These are phyloP conservation scores for Cyanidioschyzon merolae DNA, from an alignment of 23 red algal species.

Conservation along the genomic window DNA sequence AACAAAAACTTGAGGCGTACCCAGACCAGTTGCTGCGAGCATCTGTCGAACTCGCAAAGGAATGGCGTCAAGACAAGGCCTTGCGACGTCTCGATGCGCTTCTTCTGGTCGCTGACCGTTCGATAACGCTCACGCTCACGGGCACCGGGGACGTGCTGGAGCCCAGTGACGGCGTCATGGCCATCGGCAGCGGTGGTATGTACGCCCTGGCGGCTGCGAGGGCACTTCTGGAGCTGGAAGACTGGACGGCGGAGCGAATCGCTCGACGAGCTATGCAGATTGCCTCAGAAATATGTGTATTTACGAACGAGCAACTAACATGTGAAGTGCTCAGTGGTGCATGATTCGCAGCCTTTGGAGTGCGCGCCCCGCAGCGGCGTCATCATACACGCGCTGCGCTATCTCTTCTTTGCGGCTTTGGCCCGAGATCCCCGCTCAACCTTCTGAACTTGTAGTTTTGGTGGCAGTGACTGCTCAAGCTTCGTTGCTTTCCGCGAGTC, in stretches of 20 bases:
- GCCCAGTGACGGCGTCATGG: conserved; percentile 56
- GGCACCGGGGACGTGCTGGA: conserved; percentile 77
- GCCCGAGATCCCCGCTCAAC: neutral
- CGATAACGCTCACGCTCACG: conserved; percentile 52
- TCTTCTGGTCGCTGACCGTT: conserved; percentile 46
- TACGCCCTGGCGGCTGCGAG: conserved; percentile 67
- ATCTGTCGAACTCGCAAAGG: conserved; percentile 61
- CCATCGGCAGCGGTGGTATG: conserved; percentile 53
- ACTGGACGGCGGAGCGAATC: conserved; percentile 29
- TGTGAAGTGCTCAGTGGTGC: conserved; percentile 11
- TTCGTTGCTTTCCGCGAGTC: conserved; percentile 78
- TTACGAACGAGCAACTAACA: conserved; percentile 38
- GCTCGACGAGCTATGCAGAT: conserved; percentile 42
- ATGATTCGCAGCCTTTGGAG: neutral
- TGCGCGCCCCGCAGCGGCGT: too few relatives aligned
- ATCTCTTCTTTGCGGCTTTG: neutral
- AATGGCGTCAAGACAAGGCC: conserved; percentile 79
- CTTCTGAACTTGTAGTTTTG: conserved; percentile 26
- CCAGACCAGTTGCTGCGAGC: conserved; percentile 75
- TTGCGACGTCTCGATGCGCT: conserved; percentile 55
- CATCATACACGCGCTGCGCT: neutral
- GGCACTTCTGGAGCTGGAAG: conserved; percentile 40
- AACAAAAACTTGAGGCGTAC: conserved; percentile 70
- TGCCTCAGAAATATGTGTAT: conserved; percentile 50
- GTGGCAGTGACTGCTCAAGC: conserved; percentile 56